These are phyloP conservation scores for Sarocladiaceae sp. DNA, from an alignment of 2,329 filamentous ascomycete genomes.

Conservation along the genomic window DNA sequence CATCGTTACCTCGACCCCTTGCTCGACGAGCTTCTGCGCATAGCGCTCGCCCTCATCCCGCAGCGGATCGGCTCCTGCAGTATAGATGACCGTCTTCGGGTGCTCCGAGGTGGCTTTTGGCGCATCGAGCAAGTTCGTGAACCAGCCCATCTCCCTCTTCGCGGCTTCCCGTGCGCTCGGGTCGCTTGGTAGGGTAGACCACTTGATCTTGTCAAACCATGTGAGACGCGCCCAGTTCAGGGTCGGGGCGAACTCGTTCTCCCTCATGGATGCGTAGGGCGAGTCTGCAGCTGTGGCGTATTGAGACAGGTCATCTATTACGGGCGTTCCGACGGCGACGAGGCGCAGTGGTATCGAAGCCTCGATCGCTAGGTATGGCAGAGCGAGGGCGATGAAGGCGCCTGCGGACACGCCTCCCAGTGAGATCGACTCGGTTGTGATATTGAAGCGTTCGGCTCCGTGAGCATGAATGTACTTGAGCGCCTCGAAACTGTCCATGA, in stretches of 20 bases:
- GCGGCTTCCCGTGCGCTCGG: conserved; percentile 17
- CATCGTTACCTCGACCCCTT: conserved; percentile 40
- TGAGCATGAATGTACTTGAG: conserved; percentile 33
- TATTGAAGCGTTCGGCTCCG: conserved; percentile 31
- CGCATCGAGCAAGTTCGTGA: conserved; percentile 30
- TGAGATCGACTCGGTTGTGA: conserved; percentile 32
- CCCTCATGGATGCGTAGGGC: conserved; percentile 34
- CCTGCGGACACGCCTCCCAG: conserved; percentile 43
- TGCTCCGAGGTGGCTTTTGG: conserved; percentile 26
- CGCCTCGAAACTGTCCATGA: conserved; percentile 45
- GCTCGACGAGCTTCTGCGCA: conserved; percentile 33
- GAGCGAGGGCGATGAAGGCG: conserved; percentile 31
- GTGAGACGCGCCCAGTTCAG: conserved; percentile 38
- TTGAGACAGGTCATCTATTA: conserved; percentile 34
- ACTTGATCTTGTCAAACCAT: conserved; percentile 34
- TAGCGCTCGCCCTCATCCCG: conserved; percentile 47
- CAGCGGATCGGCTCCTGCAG: conserved; percentile 39
- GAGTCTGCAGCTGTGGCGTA: conserved; percentile 30
- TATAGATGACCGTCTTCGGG: conserved; percentile 35
- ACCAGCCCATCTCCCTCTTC: conserved; percentile 18
- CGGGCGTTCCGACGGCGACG: conserved; percentile 34
- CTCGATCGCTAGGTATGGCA: conserved; percentile 37
- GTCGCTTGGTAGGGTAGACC: conserved; percentile 2
- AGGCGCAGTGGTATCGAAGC: conserved; percentile 30
- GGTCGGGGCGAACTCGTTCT: conserved; percentile 37